A percentile compares a stretch with the other conserved stretches of the same genome.
Conservation (phyloP, 257 asterid genomes). For the Ballota nigra region DNA sequence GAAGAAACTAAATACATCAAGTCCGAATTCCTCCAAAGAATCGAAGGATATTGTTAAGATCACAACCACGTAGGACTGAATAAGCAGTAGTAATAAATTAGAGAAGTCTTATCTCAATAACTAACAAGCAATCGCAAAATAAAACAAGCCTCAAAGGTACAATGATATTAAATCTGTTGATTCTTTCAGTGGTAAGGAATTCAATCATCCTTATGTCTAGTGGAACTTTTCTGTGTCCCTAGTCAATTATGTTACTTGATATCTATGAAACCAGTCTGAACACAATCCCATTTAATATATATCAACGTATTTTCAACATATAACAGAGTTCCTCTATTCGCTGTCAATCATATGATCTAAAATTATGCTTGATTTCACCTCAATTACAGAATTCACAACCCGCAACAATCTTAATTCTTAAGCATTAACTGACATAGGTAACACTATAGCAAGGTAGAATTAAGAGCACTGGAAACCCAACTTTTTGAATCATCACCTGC, state of each 20-base stretch:
- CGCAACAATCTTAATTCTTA: not conserved
- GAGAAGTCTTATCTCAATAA: not conserved
- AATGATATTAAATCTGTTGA: not conserved
- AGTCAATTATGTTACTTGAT: not conserved
- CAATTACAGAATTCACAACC: not conserved
- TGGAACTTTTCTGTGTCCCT: not conserved
- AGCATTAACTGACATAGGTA: not conserved
- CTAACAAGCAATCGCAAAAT: slow-evolving; percentile 7
- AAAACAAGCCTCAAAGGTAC: not conserved
- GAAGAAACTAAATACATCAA: not conserved
- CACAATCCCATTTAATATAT: not conserved
- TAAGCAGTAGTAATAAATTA: slow-evolving; percentile 14
- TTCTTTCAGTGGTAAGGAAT: not conserved
- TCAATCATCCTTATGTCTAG: not conserved
- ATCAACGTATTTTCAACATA: not conserved
- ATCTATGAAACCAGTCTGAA: slow-evolving; percentile 5
- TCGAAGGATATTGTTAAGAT: not conserved
- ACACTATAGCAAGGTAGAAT: not conserved
- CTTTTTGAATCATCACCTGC: slow-evolving; percentile 45
- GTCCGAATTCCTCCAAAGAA: not conserved
- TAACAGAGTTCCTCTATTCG: not conserved
- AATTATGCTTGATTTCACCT: not conserved
- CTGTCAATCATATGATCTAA: not conserved
- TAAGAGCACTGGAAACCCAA: not conserved
- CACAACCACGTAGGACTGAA: not conserved